A percentile compares a stretch with the other conserved stretches of the same genome.
Evolutionary conservation across 805 yeast genomes (phyloP).

Genomic region (Yarrowia osloensis): DNA sequence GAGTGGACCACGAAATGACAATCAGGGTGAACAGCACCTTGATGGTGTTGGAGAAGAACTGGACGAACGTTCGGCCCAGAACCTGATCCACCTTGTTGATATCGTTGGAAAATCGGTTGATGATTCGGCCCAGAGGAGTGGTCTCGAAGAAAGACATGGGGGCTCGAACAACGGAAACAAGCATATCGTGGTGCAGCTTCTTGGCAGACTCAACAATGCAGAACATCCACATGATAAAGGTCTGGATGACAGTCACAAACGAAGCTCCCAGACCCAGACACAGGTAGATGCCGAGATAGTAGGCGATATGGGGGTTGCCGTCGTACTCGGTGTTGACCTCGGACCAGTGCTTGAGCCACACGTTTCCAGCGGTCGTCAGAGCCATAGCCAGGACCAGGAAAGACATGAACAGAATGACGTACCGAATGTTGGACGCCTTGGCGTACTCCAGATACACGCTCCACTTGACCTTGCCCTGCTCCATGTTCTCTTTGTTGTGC

Average conservation of each 20-base stretch:
- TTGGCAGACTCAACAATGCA: conserved; percentile 84
- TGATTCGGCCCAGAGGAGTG: conserved; percentile 89
- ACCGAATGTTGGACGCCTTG: conserved; percentile 74
- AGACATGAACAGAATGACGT: conserved; percentile 59
- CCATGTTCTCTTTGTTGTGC: conserved; percentile 67
- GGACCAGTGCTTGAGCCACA: conserved; percentile 98
- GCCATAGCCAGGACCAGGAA: conserved; percentile 61
- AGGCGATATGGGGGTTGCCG: conserved; percentile 68
- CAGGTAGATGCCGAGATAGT: conserved; percentile 74
- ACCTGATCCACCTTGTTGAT: conserved; percentile 85
- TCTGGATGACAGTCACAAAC: conserved; percentile 60
- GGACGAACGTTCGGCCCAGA: conserved; percentile 48
- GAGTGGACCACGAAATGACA: conserved; percentile 84
- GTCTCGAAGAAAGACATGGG: conserved; percentile 97
- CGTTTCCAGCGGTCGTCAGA: conserved; percentile 66
- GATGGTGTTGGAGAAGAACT: conserved; percentile 45
- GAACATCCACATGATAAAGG: conserved; percentile 70
- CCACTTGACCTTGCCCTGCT: conserved; percentile 94
- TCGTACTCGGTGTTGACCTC: conserved; percentile 76
- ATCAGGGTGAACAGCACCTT: conserved; percentile 63
- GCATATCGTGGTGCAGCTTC: conserved; percentile 70
- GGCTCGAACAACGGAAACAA: conserved; percentile 71
- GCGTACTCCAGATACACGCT: conserved; percentile 80
- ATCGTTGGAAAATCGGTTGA: conserved; percentile 90
- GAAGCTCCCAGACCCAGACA: conserved; percentile 72